Evolutionary conservation across 176 grass and related monocot species (phyloP).

Genomic region (Oryza meridionalis): DNA sequence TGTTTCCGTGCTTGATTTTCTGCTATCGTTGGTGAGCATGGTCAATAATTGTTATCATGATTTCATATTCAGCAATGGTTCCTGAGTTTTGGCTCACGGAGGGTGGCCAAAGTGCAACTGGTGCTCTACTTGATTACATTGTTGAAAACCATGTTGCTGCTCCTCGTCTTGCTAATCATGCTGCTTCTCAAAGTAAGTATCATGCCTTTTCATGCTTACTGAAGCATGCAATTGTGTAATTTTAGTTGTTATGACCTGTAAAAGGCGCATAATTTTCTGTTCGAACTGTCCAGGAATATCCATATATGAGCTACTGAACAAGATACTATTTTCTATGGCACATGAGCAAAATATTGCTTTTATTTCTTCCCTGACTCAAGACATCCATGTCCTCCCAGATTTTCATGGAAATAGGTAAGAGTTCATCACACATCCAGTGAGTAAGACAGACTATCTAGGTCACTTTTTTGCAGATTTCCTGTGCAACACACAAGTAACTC

Average conservation of each 20-base stretch:
- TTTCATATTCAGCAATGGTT: constrained; percentile 71
- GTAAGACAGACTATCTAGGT: constrained; percentile 10
- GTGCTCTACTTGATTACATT: constrained; percentile 84
- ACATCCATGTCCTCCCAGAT: constrained; percentile 87
- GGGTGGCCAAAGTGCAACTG: constrained; percentile 97
- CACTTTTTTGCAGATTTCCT: neutral
- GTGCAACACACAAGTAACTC: neutral
- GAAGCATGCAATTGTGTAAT: neutral
- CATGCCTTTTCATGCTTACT: constrained; percentile 37
- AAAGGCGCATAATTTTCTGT: constrained; percentile 29
- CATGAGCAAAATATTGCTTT: constrained; percentile 68
- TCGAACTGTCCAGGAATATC: constrained; percentile 65
- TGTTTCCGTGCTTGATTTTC: constrained; percentile 19
- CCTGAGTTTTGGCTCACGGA: constrained; percentile 92
- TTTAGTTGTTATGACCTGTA: neutral
- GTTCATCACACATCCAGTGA: constrained; percentile 6
- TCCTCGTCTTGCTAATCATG: constrained; percentile 77
- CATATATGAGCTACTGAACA: constrained; percentile 89
- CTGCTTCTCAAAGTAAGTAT: constrained; percentile 75
- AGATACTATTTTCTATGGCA: constrained; percentile 69
- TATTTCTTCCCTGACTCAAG: constrained; percentile 83
- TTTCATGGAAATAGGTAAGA: constrained; percentile 95
- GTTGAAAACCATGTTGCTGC: constrained; percentile 71
- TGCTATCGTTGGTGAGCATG: constrained; percentile 17
- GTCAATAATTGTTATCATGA: constrained; percentile 24